Evolutionary conservation across 73 alveolate genomes (phyloP).

Genomic region (Halteria grandinella): DNA sequence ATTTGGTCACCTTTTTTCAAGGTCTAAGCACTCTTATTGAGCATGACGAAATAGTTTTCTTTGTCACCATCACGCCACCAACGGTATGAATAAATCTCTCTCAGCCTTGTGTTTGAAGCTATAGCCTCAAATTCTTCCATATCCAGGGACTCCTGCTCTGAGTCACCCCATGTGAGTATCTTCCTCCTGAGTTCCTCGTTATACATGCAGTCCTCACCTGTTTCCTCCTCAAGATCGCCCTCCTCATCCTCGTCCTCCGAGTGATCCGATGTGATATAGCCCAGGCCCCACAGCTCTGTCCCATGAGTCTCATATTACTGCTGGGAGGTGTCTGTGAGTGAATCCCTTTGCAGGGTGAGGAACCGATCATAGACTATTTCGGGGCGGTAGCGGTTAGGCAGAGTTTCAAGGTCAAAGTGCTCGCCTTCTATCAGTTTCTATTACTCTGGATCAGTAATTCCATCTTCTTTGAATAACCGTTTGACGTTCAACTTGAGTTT

Average conservation of each 20-base stretch:
- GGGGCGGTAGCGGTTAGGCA: no score
- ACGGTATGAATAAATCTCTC: slow-evolving; percentile 18
- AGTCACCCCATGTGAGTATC: slow-evolving; percentile 4
- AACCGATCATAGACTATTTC: background rate
- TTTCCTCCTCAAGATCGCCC: slow-evolving; percentile 40
- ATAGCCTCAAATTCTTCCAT: slow-evolving; percentile 40
- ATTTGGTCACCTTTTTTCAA: slow-evolving; percentile 27
- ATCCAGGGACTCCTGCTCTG: background rate
- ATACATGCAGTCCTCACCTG: slow-evolving; percentile 6
- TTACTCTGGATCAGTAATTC: slow-evolving; percentile 7
- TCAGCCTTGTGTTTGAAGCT: slow-evolving; percentile 1
- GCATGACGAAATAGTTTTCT: slow-evolving; percentile 35
- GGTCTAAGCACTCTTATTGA: background rate
- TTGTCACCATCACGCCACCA: slow-evolving; percentile 43
- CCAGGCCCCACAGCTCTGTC: slow-evolving; percentile 46
- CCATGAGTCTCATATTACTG: slow-evolving; percentile 7
- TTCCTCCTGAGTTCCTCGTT: slow-evolving; percentile 20
- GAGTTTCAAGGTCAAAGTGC: no score
- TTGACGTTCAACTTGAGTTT: slow-evolving; percentile 22
- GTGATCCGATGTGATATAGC: slow-evolving; percentile 20
- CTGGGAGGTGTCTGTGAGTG: background rate
- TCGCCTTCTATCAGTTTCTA: background rate
- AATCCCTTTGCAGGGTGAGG: background rate
- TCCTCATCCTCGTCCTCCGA: slow-evolving; percentile 41
- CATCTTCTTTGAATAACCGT: background rate